Percentiles rank a stretch among this genome's conserved stretches.
Conservation (phyloP, 345 rosid species). For the Corchorus capsularis region DNA sequence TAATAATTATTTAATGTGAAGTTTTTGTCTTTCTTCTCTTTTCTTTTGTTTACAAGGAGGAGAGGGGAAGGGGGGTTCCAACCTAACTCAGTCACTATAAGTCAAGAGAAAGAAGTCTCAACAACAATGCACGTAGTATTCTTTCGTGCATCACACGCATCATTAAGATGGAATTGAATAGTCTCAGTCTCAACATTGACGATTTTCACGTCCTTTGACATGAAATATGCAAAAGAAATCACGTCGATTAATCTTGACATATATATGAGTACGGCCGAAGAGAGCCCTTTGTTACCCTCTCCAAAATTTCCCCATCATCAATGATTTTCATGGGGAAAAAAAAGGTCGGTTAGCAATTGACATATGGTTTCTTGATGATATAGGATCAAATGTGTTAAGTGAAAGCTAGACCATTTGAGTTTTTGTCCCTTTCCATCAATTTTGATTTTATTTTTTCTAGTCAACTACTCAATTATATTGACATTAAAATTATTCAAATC, state of each 20-base stretch:
- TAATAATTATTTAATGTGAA: not conserved
- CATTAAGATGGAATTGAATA: not conserved
- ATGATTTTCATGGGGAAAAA: not conserved
- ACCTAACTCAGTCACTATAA: too few relatives aligned
- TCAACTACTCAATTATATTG: slow-evolving; percentile 3
- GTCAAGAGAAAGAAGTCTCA: not conserved
- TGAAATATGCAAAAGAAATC: not conserved
- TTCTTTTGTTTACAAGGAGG: too few relatives aligned
- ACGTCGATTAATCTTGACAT: not conserved
- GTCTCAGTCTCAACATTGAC: not conserved
- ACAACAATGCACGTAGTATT: not conserved
- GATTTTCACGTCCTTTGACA: not conserved
- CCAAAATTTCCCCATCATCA: not conserved
- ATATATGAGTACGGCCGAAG: not conserved
- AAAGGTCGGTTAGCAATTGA: not conserved
- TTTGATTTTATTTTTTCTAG: not conserved
- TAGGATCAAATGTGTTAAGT: not conserved
- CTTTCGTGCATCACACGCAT: not conserved
- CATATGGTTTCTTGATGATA: not conserved
- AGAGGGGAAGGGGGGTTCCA: too few relatives aligned
- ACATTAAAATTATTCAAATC: not conserved
- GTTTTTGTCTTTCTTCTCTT: too few relatives aligned
- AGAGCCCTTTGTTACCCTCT: not conserved
- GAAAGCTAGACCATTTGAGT: not conserved
- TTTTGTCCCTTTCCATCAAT: not conserved